A percentile compares a stretch with the other conserved stretches of the same genome.
phyloP scores from a whole-genome alignment of 1,284 basidiomycete species.

The Ustilago lituana region DNA sequence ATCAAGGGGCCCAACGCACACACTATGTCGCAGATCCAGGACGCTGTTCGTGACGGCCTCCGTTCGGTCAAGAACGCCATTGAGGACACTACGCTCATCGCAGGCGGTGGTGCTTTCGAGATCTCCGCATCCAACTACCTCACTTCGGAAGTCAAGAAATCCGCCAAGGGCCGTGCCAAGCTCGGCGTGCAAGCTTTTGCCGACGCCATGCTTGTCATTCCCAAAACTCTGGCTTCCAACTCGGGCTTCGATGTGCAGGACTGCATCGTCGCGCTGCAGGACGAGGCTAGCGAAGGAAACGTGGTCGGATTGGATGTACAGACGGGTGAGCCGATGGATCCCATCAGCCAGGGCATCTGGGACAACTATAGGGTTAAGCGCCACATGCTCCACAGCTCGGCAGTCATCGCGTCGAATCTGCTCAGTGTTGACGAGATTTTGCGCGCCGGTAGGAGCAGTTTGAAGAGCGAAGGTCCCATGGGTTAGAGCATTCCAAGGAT shows the following conservation, averaged over 20 bases:
- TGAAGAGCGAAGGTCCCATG: slow-evolving; percentile 61
- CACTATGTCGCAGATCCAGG: slow-evolving; percentile 95
- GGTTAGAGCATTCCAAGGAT: slow-evolving; percentile 15
- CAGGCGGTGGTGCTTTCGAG: slow-evolving; percentile 97
- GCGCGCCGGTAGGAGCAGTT: slow-evolving; percentile 75
- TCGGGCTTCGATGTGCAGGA: slow-evolving; percentile 98
- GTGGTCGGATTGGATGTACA: slow-evolving; percentile 89
- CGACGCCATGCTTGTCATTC: slow-evolving; percentile 85
- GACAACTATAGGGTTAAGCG: slow-evolving; percentile 99
- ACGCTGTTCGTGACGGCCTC: slow-evolving; percentile 94
- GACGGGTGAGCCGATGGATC: slow-evolving; percentile 95
- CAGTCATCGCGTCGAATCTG: slow-evolving; percentile 96
- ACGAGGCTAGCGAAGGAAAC: slow-evolving; percentile 81
- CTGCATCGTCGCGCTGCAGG: slow-evolving; percentile 87
- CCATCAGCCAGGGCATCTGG: slow-evolving; percentile 94
- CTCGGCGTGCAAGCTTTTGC: slow-evolving; percentile 98
- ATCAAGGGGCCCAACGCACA: slow-evolving; percentile 90
- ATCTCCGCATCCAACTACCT: slow-evolving; percentile 90
- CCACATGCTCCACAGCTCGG: slow-evolving; percentile 96
- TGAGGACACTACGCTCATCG: slow-evolving; percentile 87
- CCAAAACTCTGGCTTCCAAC: slow-evolving; percentile 95
- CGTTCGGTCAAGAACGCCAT: slow-evolving; percentile 96
- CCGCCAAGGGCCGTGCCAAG: slow-evolving; percentile 93
- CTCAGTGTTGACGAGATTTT: slow-evolving; percentile 95
- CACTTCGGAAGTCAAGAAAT: slow-evolving; percentile 77